Evolutionary conservation across 2,329 filamentous ascomycete species (phyloP).

Genomic region (Exutisphaerella laricina): DNA sequence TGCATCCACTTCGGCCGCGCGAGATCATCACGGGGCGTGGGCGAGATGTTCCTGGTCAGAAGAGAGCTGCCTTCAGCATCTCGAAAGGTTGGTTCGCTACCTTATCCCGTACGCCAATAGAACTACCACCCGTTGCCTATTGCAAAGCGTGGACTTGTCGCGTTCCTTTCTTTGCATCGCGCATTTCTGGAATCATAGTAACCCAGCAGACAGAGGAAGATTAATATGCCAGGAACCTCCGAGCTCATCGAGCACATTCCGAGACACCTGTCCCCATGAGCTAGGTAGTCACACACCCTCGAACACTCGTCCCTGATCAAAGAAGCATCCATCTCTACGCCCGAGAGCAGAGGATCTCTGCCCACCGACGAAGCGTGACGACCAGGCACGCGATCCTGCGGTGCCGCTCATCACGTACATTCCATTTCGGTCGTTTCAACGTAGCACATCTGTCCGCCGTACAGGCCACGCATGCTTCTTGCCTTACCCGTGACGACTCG

Average conservation of each 20-base stretch:
- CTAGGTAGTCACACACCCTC: too few species aligned
- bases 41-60: conserved; percentile 7
- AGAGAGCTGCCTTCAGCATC: conserved; percentile 2
- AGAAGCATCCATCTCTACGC: too few species aligned
- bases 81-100: conserved; percentile 10
- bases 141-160: conserved; percentile 14
- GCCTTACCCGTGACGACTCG: conserved; percentile 7
- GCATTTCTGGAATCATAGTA: conserved; percentile 11
- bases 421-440: conserved; percentile 6
- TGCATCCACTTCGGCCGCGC: too few species aligned
- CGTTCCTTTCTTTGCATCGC: conserved; percentile 4
- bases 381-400: conserved; percentile 18
- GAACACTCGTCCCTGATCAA: too few species aligned
- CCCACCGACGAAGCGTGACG: too few species aligned
- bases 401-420: conserved; percentile 8
- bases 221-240: background rate
- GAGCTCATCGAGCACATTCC: conserved; percentile 10
- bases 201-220: conserved; percentile 11
- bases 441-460: conserved; percentile 1
- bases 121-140: conserved; percentile 2
- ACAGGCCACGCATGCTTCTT: conserved; percentile 4
- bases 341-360: too few species aligned
- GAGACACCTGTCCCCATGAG: conserved; percentile 18
- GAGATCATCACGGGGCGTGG: conserved; percentile 13
- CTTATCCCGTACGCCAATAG: conserved; percentile 8